A percentile compares a stretch with the other conserved stretches of the same genome.
phyloP scores from a whole-genome alignment of 1,284 basidiomycete genomes.

The Flammula alnicola region DNA sequence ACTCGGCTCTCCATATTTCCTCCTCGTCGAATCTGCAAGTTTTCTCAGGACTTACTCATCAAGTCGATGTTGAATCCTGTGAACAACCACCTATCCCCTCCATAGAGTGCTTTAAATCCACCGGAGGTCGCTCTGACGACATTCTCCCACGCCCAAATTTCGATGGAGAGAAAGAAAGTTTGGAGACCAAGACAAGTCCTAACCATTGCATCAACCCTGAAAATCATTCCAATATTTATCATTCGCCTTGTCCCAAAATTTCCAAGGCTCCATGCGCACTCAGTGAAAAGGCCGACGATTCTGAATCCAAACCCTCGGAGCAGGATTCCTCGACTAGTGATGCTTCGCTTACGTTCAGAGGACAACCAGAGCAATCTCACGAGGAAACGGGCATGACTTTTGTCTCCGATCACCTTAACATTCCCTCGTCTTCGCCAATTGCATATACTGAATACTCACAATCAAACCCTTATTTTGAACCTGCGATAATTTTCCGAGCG shows the following conservation, averaged over 20 bases:
- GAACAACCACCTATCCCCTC: slow-evolving; percentile 12
- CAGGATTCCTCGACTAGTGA: slow-evolving; percentile 10
- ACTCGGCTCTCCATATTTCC: slow-evolving; percentile 4
- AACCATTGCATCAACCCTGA: slow-evolving; percentile 17
- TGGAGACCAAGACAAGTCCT: slow-evolving; percentile 12
- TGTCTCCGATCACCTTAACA: slow-evolving; percentile 24
- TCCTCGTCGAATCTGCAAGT: slow-evolving; percentile 12
- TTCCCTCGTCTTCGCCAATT: slow-evolving; percentile 23
- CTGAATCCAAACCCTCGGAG: slow-evolving; percentile 9
- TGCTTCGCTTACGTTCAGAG: slow-evolving; percentile 13
- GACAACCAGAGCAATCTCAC: slow-evolving; percentile 18
- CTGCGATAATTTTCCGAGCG: slow-evolving; percentile 27
- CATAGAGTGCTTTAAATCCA: slow-evolving; percentile 21
- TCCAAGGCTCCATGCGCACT: slow-evolving; percentile 8
- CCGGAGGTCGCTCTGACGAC: slow-evolving; percentile 24
- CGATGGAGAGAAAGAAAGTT: slow-evolving; percentile 13
- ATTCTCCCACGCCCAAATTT: slow-evolving; percentile 24
- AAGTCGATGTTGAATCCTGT: slow-evolving; percentile 14
- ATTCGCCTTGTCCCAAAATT: slow-evolving; percentile 5
- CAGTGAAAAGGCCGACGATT: slow-evolving; percentile 3
- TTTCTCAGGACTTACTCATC: slow-evolving; percentile 17
- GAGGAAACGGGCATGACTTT: slow-evolving; percentile 21
- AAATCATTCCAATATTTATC: slow-evolving; percentile 12
- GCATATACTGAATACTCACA: slow-evolving; percentile 25
- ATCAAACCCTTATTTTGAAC: slow-evolving; percentile 26